Base-by-base conservation (phyloP, 2,329 filamentous ascomycete genomes). In the Microdochium trichocladiopsis region DNA sequence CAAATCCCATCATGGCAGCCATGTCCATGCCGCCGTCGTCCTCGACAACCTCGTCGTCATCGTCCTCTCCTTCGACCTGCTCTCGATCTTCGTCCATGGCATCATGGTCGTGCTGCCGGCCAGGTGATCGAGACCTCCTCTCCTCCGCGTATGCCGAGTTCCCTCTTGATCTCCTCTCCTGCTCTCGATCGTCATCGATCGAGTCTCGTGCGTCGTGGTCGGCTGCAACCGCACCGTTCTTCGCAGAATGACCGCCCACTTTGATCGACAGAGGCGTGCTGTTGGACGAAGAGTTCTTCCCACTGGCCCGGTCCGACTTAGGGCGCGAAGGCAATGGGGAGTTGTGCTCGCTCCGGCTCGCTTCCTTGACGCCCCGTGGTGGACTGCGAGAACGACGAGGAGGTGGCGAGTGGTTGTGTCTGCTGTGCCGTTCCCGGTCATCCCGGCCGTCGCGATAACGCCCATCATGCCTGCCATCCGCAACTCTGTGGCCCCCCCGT, bases 1-100 rank as follows among this genome's bases (percentile, higher is more conserved):
- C 84, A 64, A 99, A 96, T 2, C 94, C 94, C 88, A 99, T 92
- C 74, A 92, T 83, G 49, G 86, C 84, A 61, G 84, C 78, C 87
- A 97, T 93, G 54, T 82, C 81, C 52, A 79, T 82, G 64, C 87
- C 75, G 50, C 85, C 83, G 56, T 86, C 84, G 56, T 92, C 87
- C 52, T 78, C 78, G 28, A 79, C 79, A 49, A 77, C 72, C 16
- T 76, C 63, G 25, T 77, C 71, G 41, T 79, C 79, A 18, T 76
- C 72, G 10, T 73, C 71, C 10, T 80, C 77, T 16, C 78, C 73
- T 31, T 60, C 64, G 48, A 67, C 60, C 8, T 56, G 57, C 12
- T 59, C 59, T 6, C 63, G 69, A 3, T 61, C 65, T 52, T 66
- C 66, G 6, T 63, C 63, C 64, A 65, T 65, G 25, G 60, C 54